Evolutionary conservation across 352 stramenopile species (phyloP).

Genomic region (Phytophthora pinifolia): DNA sequence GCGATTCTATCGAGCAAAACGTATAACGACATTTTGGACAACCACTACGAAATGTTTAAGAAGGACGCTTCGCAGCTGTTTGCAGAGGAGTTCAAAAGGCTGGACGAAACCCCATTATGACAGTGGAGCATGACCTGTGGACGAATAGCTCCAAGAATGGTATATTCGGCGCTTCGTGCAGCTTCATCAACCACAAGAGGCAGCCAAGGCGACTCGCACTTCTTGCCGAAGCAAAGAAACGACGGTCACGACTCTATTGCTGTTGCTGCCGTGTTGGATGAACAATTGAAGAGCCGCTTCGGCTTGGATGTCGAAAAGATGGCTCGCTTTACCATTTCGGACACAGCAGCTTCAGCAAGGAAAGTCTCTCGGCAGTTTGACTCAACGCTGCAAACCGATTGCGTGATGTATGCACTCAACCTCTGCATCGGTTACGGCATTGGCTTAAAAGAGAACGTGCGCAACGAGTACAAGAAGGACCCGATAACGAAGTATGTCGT

Average conservation of each 20-base stretch:
- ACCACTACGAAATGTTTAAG: too few relatives aligned
- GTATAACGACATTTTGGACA: too few relatives aligned
- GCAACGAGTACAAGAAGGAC: neutral
- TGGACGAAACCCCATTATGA: too few relatives aligned
- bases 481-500: neutral
- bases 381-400: constrained; percentile 4
- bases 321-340: constrained; percentile 1
- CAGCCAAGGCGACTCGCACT: too few relatives aligned
- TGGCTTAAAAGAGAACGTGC: constrained; percentile 1
- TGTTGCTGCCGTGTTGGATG: neutral
- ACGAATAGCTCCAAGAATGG: too few relatives aligned
- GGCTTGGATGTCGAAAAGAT: constrained; percentile 5
- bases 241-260: too few relatives aligned
- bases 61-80: too few relatives aligned
- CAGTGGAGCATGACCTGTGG: too few relatives aligned
- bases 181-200: too few relatives aligned
- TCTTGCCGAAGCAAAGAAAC: neutral
- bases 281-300: neutral
- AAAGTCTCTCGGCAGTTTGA: constrained; percentile 11
- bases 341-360: neutral
- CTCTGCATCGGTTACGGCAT: constrained; percentile 7
- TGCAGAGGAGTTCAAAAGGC: too few relatives aligned
- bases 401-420: constrained; percentile 1
- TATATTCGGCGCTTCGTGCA: too few relatives aligned
- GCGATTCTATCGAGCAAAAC: too few relatives aligned